A percentile compares a stretch with the other conserved stretches of the same genome.
Evolutionary conservation across 345 rosid species (phyloP).

Genomic region (Syzygium oleosum): DNA sequence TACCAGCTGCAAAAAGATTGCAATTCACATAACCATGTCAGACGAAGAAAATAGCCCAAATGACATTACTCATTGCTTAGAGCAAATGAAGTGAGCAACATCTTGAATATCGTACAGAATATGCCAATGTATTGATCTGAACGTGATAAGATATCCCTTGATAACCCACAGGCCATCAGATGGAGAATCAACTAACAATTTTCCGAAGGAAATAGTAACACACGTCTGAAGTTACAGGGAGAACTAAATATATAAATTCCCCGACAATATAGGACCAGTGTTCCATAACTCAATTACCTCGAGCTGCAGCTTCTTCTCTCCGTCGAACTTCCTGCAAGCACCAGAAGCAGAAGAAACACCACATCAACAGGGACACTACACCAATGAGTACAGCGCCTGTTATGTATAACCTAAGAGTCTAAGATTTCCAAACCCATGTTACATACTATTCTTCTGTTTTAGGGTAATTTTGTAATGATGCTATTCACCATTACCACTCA

Average conservation of each 20-base stretch:
- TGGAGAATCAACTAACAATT: background rate
- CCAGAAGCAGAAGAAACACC: background rate
- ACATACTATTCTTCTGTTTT: background rate
- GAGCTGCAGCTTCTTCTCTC: constrained; percentile 93
- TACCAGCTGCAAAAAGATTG: constrained; percentile 1
- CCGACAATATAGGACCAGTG: background rate
- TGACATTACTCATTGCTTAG: background rate
- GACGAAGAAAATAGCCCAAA: background rate
- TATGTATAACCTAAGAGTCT: background rate
- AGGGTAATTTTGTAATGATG: background rate
- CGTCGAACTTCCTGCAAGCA: constrained; percentile 63
- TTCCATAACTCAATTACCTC: constrained; percentile 36
- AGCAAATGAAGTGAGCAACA: background rate
- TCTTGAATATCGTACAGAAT: background rate
- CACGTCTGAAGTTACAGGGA: background rate
- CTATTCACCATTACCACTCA: background rate
- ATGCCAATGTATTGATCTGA: background rate
- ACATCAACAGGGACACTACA: background rate
- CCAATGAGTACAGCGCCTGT: background rate
- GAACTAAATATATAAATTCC: background rate
- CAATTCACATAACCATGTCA: background rate
- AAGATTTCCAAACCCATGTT: background rate
- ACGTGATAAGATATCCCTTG: background rate
- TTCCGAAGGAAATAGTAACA: background rate
- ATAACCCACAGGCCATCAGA: background rate